Percentiles rank a stretch among this genome's conserved stretches.
Conservation (phyloP, 768 basidiomycete species). For the Inosperma sp. region DNA sequence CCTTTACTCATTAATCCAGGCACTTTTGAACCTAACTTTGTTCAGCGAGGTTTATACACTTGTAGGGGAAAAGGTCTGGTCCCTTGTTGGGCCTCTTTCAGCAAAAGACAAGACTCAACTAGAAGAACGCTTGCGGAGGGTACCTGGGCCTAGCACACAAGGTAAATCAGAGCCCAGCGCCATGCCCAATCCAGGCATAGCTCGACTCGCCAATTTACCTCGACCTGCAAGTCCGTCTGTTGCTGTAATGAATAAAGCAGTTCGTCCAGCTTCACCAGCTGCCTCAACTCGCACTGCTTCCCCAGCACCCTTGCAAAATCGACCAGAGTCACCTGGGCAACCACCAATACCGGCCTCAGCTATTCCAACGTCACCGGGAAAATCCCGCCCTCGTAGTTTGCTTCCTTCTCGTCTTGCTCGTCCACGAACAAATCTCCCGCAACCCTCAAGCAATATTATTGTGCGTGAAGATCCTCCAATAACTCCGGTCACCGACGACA, state of each 20-base stretch:
- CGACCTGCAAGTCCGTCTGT: conserved; percentile 31
- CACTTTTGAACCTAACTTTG: conserved; percentile 12
- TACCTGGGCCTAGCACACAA: conserved; percentile 59
- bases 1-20: conserved; percentile 5
- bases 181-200: conserved; percentile 34
- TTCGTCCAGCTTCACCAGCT: conserved; percentile 48
- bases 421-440: conserved; percentile 49
- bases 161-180: conserved; percentile 35
- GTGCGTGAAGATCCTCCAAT: conserved; percentile 6
- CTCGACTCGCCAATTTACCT: conserved; percentile 42
- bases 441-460: conserved; percentile 12
- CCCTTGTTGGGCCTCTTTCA: conserved; percentile 65
- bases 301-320: conserved; percentile 34
- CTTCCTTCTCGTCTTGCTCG: conserved; percentile 72
- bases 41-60: conserved; percentile 75
- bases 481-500: conserved; percentile 8
- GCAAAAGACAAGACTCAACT: conserved; percentile 90
- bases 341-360: conserved; percentile 22
- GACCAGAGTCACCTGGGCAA: conserved; percentile 38
- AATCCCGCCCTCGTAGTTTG: conserved; percentile 58
- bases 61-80: conserved; percentile 84
- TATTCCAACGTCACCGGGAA: conserved; percentile 40
- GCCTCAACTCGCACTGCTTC: conserved; percentile 37
- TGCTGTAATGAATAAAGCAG: conserved; percentile 40
- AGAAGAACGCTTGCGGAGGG: conserved; percentile 81